Evolutionary conservation across 495 filamentous ascomycete genomes (phyloP).

Genomic region (Halenospora varia): DNA sequence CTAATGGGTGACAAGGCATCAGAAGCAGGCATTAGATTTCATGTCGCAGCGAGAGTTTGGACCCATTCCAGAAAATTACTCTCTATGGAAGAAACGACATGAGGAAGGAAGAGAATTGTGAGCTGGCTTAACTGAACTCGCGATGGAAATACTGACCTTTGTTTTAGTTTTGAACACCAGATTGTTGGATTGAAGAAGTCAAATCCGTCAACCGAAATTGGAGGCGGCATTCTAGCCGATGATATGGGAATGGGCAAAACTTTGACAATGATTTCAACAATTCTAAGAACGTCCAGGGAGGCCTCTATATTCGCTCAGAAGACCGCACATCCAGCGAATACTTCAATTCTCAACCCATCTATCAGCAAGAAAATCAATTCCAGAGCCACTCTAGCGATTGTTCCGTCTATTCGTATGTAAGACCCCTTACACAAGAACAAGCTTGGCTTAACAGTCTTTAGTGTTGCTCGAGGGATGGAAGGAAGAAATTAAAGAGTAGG

Average conservation of each 20-base stretch:
- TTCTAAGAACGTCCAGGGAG: background rate
- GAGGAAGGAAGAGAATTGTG: background rate
- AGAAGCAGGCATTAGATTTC: background rate
- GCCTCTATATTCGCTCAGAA: background rate
- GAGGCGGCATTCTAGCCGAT: background rate
- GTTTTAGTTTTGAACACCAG: background rate
- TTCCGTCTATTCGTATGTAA: slow-evolving; percentile 39
- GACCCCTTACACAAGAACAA: background rate
- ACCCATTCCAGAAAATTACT: background rate
- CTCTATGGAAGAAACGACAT: background rate
- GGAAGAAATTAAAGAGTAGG: background rate
- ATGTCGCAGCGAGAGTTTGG: background rate
- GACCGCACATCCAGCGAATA: background rate
- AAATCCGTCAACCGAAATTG: background rate
- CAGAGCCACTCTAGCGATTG: slow-evolving; percentile 71
- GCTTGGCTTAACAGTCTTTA: background rate
- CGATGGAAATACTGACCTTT: background rate
- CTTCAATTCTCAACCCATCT: too few species aligned
- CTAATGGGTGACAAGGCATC: background rate
- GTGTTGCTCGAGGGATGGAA: background rate
- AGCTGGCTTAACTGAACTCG: background rate
- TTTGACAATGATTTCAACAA: slow-evolving; percentile 3
- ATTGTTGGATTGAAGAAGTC: background rate
- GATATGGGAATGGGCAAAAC: background rate
- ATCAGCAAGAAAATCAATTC: slow-evolving; percentile 11